A percentile compares a stretch with the other conserved stretches of the same genome.
Conservation (phyloP, 1,139 yeast species). For the Scheffersomyces illinoinensis region DNA sequence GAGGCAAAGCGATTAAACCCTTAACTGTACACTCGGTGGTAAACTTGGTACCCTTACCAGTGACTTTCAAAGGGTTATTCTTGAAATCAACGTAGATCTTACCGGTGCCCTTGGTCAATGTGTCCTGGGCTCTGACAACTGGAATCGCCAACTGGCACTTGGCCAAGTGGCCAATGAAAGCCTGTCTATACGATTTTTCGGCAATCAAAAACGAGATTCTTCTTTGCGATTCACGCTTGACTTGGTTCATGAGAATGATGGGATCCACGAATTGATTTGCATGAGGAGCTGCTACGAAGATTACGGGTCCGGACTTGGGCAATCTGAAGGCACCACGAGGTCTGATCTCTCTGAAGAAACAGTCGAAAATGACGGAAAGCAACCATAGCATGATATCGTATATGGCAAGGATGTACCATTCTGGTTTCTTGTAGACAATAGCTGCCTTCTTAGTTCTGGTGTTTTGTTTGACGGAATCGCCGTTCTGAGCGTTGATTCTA, state of each 20-base stretch:
- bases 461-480: neutral
- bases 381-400: slow-evolving; percentile 55
- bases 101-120: slow-evolving; percentile 62
- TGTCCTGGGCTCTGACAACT: slow-evolving; percentile 90
- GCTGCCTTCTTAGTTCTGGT: neutral
- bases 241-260: slow-evolving; percentile 78
- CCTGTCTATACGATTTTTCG: slow-evolving; percentile 68
- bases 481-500: neutral
- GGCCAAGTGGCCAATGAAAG: slow-evolving; percentile 74
- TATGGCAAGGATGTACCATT: slow-evolving; percentile 38
- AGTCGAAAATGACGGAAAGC: slow-evolving; percentile 44
- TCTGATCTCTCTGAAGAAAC: slow-evolving; percentile 85
- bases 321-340: slow-evolving; percentile 89
- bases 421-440: slow-evolving; percentile 15
- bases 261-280: slow-evolving; percentile 97
- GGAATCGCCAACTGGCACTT: slow-evolving; percentile 81
- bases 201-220: slow-evolving; percentile 87
- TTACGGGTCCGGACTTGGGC: slow-evolving; percentile 82
- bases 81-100: slow-evolving; percentile 54
- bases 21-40: slow-evolving; percentile 62
- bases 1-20: slow-evolving; percentile 78
- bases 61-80: slow-evolving; percentile 45
- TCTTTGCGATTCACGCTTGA: slow-evolving; percentile 67
- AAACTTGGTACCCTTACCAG: slow-evolving; percentile 72
- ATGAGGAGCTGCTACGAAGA: slow-evolving; percentile 97